Evolutionary conservation across 164 flowering plant species (phyloP).

Genomic region (Buxus sempervirens): DNA sequence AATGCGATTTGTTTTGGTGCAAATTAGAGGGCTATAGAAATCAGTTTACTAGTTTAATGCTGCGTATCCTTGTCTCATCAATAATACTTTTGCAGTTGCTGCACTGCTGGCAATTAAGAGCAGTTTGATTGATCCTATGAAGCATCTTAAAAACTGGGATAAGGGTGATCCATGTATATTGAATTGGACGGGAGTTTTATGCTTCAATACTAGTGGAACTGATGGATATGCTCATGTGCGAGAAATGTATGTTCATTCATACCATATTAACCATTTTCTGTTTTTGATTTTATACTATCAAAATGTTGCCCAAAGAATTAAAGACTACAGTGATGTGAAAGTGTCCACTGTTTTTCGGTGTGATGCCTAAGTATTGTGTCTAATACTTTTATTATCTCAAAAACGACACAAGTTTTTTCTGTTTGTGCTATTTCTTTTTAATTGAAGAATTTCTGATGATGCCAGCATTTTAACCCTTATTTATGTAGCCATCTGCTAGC

Average conservation of each 20-base stretch:
- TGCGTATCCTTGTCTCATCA: background rate
- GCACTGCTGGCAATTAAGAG: background rate
- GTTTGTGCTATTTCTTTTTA: background rate
- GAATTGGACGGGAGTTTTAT: background rate
- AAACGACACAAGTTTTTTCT: background rate
- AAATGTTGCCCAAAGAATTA: background rate
- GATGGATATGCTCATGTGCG: constrained; percentile 4
- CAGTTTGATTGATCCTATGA: background rate
- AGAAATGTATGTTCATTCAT: constrained; percentile 4
- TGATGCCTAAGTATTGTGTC: background rate
- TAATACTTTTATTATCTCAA: background rate
- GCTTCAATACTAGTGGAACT: background rate
- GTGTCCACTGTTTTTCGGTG: background rate
- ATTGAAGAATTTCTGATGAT: background rate
- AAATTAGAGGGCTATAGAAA: background rate
- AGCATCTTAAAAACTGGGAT: constrained; percentile 3
- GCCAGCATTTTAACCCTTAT: background rate
- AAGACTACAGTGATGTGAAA: background rate
- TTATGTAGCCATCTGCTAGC: background rate
- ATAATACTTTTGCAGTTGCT: background rate
- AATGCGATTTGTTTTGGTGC: background rate
- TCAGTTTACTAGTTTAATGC: background rate
- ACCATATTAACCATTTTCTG: background rate
- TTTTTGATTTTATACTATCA: background rate
- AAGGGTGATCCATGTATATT: constrained; percentile 6